phyloP scores from a whole-genome alignment of 2,329 filamentous ascomycete genomes.

The Sporothrix humicola region DNA sequence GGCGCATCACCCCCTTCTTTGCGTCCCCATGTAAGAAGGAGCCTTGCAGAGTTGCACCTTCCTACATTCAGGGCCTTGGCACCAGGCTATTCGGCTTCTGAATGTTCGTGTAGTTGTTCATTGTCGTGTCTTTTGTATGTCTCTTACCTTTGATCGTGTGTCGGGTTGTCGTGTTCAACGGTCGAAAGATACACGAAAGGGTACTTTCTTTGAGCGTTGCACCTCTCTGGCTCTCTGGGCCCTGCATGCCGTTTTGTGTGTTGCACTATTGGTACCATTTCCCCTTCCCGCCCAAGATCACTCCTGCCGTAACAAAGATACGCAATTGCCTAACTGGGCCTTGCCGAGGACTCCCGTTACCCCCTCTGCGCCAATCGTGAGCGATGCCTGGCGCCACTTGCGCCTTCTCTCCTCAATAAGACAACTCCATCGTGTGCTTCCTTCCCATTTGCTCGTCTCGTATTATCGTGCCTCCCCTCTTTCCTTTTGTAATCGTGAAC shows the following conservation, averaged over 20 bases:
- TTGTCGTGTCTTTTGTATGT: background rate
- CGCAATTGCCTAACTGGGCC: constrained; percentile 27
- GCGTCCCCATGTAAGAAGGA: constrained; percentile 20
- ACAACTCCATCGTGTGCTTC: constrained; percentile 22
- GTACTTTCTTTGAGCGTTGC: background rate
- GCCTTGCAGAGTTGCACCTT: constrained; percentile 31
- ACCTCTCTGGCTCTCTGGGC: background rate
- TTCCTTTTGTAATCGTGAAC: background rate
- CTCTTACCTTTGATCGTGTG: background rate
- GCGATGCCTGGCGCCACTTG: constrained; percentile 29
- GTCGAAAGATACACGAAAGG: background rate
- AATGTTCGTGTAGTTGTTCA: constrained; percentile 1
- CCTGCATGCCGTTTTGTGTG: background rate
- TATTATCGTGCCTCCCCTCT: background rate
- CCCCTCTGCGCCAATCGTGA: constrained; percentile 27
- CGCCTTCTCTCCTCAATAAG: constrained; percentile 17
- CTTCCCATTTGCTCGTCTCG: background rate
- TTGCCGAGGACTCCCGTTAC: constrained; percentile 30
- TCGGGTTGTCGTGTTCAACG: background rate
- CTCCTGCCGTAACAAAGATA: constrained; percentile 5
- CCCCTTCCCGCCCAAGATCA: background rate
- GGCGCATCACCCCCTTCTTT: background rate
- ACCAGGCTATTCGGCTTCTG: constrained; percentile 14
- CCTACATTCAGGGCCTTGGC: constrained; percentile 26
- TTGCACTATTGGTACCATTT: background rate